Evolutionary conservation across 2,329 filamentous ascomycete genomes (phyloP).

Genomic region (Clonostachys byssicola): DNA sequence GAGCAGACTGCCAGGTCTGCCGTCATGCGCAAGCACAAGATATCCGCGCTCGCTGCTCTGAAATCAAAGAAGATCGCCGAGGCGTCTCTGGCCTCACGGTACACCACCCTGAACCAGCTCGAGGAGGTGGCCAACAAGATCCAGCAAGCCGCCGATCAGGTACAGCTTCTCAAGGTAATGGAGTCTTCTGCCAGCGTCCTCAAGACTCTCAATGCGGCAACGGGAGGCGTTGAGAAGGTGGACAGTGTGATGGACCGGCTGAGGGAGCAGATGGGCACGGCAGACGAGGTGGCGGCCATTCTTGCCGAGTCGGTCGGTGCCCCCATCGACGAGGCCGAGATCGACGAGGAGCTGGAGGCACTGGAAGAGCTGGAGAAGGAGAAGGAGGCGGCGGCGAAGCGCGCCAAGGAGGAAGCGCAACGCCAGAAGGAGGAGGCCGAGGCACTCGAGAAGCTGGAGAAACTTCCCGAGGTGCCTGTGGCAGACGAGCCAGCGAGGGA

Average conservation of each 20-base stretch:
- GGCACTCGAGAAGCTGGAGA: conserved; percentile 48
- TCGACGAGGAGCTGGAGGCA: conserved; percentile 82
- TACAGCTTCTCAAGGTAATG: conserved; percentile 81
- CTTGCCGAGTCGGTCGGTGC: conserved; percentile 58
- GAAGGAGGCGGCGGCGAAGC: conserved; percentile 47
- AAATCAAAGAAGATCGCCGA: conserved; percentile 82
- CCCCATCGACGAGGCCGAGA: conserved; percentile 71
- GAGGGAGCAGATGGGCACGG: conserved; percentile 73
- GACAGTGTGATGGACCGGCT: conserved; percentile 72
- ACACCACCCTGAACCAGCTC: conserved; percentile 72
- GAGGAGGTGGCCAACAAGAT: conserved; percentile 82
- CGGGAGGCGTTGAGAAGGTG: conserved; percentile 73
- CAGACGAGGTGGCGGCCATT: conserved; percentile 77
- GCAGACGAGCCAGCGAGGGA: conserved; percentile 25
- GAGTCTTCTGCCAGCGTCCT: conserved; percentile 72
- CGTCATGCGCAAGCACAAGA: conserved; percentile 67
- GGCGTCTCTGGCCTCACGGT: conserved; percentile 64
- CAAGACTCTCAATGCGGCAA: conserved; percentile 66
- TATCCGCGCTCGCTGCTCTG: conserved; percentile 73
- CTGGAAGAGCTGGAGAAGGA: conserved; percentile 59
- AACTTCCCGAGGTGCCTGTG: conserved; percentile 34
- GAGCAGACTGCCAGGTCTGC: conserved; percentile 63
- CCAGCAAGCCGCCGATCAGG: conserved; percentile 79
- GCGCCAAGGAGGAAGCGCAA: conserved; percentile 31
- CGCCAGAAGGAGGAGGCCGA: conserved; percentile 36